These are phyloP conservation scores for Afroboletus lepidellus DNA, from an alignment of 1,284 basidiomycete species.

Conservation along the genomic window DNA sequence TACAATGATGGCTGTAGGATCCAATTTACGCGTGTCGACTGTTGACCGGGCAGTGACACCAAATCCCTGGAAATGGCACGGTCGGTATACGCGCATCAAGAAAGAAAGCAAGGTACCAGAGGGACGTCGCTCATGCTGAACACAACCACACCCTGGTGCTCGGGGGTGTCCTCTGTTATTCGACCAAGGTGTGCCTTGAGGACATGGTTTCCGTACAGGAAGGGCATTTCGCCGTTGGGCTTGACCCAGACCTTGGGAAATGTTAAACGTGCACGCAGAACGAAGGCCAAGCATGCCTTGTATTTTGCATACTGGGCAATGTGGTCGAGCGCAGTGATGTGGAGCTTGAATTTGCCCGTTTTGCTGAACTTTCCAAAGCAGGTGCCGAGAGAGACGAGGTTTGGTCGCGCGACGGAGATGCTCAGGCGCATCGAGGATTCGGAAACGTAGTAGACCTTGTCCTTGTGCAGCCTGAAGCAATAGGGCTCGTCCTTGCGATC, in stretches of 20 bases:
- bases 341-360: constrained; percentile 96
- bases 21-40: constrained; percentile 93
- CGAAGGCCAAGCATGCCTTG: constrained; percentile 61
- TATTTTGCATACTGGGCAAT: constrained; percentile 97
- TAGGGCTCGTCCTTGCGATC: constrained; percentile 83
- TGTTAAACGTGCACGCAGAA: constrained; percentile 1
- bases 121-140: constrained; percentile 95
- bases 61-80: constrained; percentile 69
- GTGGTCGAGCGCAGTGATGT: constrained; percentile 92
- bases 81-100: constrained; percentile 8
- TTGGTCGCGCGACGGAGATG: constrained; percentile 89
- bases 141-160: constrained; percentile 97
- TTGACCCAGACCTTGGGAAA: constrained; percentile 94
- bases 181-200: constrained; percentile 98
- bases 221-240: constrained; percentile 98
- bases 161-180: constrained; percentile 98
- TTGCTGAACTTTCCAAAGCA: constrained; percentile 99
- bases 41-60: constrained; percentile 97
- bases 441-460: constrained; percentile 92
- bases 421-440: constrained; percentile 91
- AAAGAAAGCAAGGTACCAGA: constrained; percentile 53
- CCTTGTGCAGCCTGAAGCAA: constrained; percentile 89
- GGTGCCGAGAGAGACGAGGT: constrained; percentile 91
- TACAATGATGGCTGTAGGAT: constrained; percentile 97
- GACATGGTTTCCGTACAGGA: constrained; percentile 98